phyloP scores from a whole-genome alignment of 257 asterid species.

The Jacaranda copaia region DNA sequence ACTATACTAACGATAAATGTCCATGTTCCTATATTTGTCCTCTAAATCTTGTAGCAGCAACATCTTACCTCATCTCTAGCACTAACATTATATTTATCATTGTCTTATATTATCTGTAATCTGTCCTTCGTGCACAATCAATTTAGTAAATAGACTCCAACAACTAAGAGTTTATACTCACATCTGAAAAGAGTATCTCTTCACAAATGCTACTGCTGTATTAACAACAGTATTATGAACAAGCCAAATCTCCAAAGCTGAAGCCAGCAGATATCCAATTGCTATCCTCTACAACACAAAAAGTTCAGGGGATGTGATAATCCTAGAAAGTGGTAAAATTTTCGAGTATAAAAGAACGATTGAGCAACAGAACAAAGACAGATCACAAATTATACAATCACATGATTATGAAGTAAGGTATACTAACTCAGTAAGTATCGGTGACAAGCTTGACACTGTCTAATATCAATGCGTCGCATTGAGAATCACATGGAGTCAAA shows the following conservation, averaged over 20 bases:
- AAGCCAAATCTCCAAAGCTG: slow-evolving; percentile 86
- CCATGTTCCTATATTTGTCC: slow-evolving; percentile 12
- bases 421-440: neutral
- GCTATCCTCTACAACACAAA: slow-evolving; percentile 75
- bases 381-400: slow-evolving; percentile 24
- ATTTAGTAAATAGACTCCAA: slow-evolving; percentile 19
- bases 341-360: neutral
- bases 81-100: neutral
- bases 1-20: neutral
- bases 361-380: slow-evolving; percentile 13
- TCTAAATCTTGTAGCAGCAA: neutral
- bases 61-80: slow-evolving; percentile 13
- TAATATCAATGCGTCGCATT: neutral
- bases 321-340: slow-evolving; percentile 4
- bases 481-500: neutral
- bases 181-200: slow-evolving; percentile 80
- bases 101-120: neutral
- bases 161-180: slow-evolving; percentile 50
- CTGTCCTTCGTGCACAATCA: neutral
- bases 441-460: slow-evolving; percentile 3
- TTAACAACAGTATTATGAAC: slow-evolving; percentile 55
- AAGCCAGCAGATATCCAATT: slow-evolving; percentile 79
- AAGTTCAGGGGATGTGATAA: slow-evolving; percentile 17
- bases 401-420: neutral
- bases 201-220: slow-evolving; percentile 63